Evolutionary conservation across 352 stramenopile genomes (phyloP).

Genomic region (Phytophthora sojae): DNA sequence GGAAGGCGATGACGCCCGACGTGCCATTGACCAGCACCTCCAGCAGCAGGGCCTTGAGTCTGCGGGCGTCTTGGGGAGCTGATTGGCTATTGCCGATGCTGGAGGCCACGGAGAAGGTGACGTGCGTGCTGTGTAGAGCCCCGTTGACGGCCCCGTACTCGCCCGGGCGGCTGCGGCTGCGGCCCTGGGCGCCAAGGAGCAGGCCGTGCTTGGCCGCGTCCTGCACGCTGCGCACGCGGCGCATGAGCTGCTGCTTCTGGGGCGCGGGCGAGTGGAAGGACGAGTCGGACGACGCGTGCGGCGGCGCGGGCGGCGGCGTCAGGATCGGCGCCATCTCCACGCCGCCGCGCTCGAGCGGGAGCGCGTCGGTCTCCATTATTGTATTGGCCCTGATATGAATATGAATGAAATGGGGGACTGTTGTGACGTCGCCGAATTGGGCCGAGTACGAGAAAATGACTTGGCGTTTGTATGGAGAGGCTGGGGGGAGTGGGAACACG

Average conservation of each 20-base stretch:
- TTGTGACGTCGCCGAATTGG: neutral
- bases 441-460: slow-evolving; percentile 4
- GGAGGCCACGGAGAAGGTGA: slow-evolving; percentile 23
- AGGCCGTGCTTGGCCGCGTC: slow-evolving; percentile 39
- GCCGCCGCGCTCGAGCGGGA: slow-evolving; percentile 58
- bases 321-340: slow-evolving; percentile 53
- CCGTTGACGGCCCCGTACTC: slow-evolving; percentile 24
- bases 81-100: neutral
- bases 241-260: slow-evolving; percentile 48
- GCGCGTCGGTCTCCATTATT: slow-evolving; percentile 58
- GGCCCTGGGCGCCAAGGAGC: slow-evolving; percentile 15
- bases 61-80: slow-evolving; percentile 22
- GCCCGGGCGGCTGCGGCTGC: slow-evolving; percentile 16
- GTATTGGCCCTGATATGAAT: neutral
- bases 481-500: neutral
- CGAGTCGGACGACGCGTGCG: slow-evolving; percentile 54
- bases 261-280: slow-evolving; percentile 43
- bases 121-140: slow-evolving; percentile 16
- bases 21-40: slow-evolving; percentile 71
- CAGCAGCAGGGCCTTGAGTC: slow-evolving; percentile 29
- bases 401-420: neutral
- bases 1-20: slow-evolving; percentile 79
- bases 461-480: neutral
- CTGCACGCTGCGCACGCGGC: slow-evolving; percentile 69
- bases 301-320: neutral